Percentiles rank a stretch among this genome's conserved stretches.
These are phyloP conservation scores for Albugo candida DNA, from an alignment of 352 stramenopile genomes.

Conservation along the genomic window DNA sequence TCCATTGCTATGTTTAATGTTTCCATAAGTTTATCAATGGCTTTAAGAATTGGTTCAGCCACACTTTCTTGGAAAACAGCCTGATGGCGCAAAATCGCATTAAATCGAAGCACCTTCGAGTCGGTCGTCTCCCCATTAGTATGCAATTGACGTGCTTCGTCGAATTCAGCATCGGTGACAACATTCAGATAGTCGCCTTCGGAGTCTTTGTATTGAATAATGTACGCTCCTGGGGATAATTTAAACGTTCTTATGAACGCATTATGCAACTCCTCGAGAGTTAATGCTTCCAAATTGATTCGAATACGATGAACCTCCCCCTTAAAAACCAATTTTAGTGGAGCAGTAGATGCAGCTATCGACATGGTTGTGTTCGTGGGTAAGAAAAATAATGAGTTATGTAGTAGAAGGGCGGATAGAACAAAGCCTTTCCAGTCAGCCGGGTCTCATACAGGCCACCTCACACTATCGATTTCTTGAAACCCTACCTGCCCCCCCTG, in stretches of 20 bases:
- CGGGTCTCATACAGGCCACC: too few relatives aligned
- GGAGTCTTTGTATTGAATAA: conserved; percentile 62
- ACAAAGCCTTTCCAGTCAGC: too few relatives aligned
- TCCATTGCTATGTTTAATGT: conserved; percentile 56
- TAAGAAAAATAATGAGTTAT: too few relatives aligned
- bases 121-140: conserved; percentile 6
- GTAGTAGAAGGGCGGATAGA: too few relatives aligned
- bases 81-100: conserved; percentile 30
- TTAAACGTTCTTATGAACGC: conserved; percentile 45
- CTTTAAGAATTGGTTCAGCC: conserved; percentile 52
- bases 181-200: conserved; percentile 57
- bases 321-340: conserved; percentile 57
- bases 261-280: conserved; percentile 19
- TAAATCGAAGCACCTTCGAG: conserved; percentile 39
- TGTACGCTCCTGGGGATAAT: conserved; percentile 23
- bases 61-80: conserved; percentile 63
- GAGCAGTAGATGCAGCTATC: conserved; percentile 16
- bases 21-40: conserved; percentile 64
- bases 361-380: neutral
- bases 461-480: too few relatives aligned
- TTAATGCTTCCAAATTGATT: conserved; percentile 32
- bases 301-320: conserved; percentile 67
- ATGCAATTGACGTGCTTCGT: conserved; percentile 38
- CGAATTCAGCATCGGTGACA: conserved; percentile 41
- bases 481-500: too few relatives aligned